A percentile compares a stretch with the other conserved stretches of the same genome.
Evolutionary conservation across 2,329 filamentous ascomycete genomes (phyloP).

Genomic region (Hawksworthiomyces lignivorus): DNA sequence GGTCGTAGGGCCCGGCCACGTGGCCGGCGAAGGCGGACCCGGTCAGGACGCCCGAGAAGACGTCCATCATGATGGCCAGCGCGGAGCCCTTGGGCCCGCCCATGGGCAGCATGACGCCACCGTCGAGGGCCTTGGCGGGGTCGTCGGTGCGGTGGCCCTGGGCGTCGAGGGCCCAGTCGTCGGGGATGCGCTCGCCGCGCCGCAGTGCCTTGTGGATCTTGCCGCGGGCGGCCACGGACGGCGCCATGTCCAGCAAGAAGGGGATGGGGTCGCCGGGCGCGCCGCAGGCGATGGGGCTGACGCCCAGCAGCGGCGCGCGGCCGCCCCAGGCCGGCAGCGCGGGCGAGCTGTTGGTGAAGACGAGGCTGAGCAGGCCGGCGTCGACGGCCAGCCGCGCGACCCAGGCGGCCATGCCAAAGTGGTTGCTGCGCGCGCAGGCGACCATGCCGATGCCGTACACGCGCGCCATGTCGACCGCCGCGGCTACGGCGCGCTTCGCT

Average conservation of each 20-base stretch:
- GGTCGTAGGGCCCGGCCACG: conserved; percentile 45
- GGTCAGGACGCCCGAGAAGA: conserved; percentile 51
- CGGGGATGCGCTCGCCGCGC: conserved; percentile 19
- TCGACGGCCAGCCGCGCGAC: conserved; percentile 19
- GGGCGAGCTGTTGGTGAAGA: conserved; percentile 26
- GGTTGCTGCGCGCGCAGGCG: conserved; percentile 17
- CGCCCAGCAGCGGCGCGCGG: conserved; percentile 23
- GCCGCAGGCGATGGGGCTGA: conserved; percentile 35
- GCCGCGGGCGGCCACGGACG: conserved; percentile 18
- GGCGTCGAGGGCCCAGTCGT: conserved; percentile 18
- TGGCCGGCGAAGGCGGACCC: conserved; percentile 52
- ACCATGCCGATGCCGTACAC: conserved; percentile 20
- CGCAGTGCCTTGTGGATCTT: conserved; percentile 20
- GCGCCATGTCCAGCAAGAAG: conserved; percentile 21
- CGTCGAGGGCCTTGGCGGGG: conserved; percentile 15
- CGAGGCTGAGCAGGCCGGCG: conserved; percentile 17
- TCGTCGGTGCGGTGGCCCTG: conserved; percentile 18
- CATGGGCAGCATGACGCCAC: conserved; percentile 32
- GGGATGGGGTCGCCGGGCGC: conserved; percentile 43
- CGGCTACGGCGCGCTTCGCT: conserved; percentile 17
- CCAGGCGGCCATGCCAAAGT: conserved; percentile 22
- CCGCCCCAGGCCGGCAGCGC: conserved; percentile 27
- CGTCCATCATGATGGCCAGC: conserved; percentile 54
- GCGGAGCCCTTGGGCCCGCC: conserved; percentile 55
- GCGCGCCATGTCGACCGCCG: conserved; percentile 16